Evolutionary conservation across 371 early-diverging fungal species (phyloP).

Genomic region (Phascolomyces articulosus): DNA sequence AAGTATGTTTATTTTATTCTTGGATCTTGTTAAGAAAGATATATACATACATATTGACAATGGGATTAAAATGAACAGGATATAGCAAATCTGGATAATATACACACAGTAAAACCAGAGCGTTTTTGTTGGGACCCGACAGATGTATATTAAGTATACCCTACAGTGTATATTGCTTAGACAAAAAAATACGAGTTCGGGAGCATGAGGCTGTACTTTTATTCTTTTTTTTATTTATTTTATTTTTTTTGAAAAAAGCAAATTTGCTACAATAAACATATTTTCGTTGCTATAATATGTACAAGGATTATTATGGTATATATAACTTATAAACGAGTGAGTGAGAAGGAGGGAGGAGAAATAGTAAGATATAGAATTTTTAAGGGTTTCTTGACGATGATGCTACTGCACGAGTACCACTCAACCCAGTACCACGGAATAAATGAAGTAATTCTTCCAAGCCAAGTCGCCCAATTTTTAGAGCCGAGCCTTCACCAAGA

Average conservation of each 20-base stretch:
- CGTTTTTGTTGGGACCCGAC: slow-evolving; percentile 83
- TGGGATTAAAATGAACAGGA: slow-evolving; percentile 40
- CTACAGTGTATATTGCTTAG: too few species aligned
- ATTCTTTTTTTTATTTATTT: too few species aligned
- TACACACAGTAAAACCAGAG: slow-evolving; percentile 32
- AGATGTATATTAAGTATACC: slow-evolving; percentile 27
- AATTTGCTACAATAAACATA: too few species aligned
- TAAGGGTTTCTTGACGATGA: too few species aligned
- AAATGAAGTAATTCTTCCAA: slow-evolving; percentile 43
- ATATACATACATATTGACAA: too few species aligned
- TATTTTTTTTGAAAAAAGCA: too few species aligned
- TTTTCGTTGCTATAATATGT: too few species aligned
- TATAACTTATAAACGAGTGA: too few species aligned
- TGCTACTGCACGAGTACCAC: background rate
- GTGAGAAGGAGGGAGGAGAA: too few species aligned
- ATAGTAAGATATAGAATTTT: too few species aligned
- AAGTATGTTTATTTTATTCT: slow-evolving; percentile 29
- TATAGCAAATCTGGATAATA: slow-evolving; percentile 53
- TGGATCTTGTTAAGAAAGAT: background rate
- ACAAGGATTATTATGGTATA: too few species aligned
- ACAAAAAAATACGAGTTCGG: too few species aligned
- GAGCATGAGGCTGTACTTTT: background rate
- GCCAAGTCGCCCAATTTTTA: slow-evolving; percentile 32
- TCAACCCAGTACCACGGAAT: slow-evolving; percentile 37
- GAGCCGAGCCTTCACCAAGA: slow-evolving; percentile 39